Conservation (phyloP, 2,329 filamentous ascomycete species). For the Zymoseptoria crescenta region DNA sequence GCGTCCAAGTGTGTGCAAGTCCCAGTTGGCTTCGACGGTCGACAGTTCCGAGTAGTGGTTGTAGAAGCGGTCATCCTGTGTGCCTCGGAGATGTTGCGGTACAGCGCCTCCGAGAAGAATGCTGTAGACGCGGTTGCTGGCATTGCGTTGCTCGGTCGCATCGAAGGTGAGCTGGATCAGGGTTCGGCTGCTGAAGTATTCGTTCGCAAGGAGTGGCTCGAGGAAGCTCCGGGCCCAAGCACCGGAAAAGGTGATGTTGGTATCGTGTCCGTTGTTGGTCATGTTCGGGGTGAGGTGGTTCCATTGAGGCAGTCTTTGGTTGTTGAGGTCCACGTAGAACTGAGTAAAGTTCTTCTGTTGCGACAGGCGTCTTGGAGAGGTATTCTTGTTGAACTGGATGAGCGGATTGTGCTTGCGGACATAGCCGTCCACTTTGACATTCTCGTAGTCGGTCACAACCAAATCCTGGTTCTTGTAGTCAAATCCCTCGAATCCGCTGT, state of each 20-base stretch:
- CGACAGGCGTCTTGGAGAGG: conserved; percentile 51
- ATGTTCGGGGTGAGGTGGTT: conserved; percentile 64
- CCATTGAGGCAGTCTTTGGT: conserved; percentile 61
- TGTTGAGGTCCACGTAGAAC: conserved; percentile 60
- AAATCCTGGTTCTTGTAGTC: conserved; percentile 58
- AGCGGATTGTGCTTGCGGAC: conserved; percentile 63
- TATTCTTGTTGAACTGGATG: conserved; percentile 58
- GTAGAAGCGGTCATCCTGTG: conserved; percentile 56
- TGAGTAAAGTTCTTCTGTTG: conserved; percentile 66
- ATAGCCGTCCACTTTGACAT: conserved; percentile 60
- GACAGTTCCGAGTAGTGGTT: conserved; percentile 41
- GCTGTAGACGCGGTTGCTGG: conserved; percentile 60
- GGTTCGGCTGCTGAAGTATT: conserved; percentile 66
- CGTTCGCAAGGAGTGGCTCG: conserved; percentile 59
- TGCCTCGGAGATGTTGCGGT: conserved; percentile 55
- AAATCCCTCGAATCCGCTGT: conserved; percentile 60
- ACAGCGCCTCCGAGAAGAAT: conserved; percentile 70
- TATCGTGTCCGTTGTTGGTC: conserved; percentile 71
- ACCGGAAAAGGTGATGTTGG: conserved; percentile 60
- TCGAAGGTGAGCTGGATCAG: conserved; percentile 72
- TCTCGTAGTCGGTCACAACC: not conserved
- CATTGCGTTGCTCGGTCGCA: conserved; percentile 59
- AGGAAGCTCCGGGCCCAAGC: conserved; percentile 62
- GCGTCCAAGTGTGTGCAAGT: conserved; percentile 37
- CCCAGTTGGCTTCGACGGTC: conserved; percentile 41